phyloP scores from a whole-genome alignment of 257 asterid species.

The Fraxinus excelsior region DNA sequence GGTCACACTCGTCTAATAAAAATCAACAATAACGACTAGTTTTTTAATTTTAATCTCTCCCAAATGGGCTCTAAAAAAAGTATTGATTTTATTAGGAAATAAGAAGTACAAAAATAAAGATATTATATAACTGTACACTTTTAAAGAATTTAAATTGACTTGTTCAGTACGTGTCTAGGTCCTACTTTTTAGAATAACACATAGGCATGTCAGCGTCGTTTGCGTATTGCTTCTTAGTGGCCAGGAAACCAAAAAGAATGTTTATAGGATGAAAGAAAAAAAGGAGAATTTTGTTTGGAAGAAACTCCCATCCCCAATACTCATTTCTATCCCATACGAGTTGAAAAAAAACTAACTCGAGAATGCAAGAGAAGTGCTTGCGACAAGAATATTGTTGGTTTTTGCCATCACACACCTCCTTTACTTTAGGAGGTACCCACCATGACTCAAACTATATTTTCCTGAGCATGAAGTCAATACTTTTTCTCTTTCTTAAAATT shows the following conservation, averaged over 20 bases:
- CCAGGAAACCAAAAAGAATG: not conserved
- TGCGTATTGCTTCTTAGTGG: not conserved
- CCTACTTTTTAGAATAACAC: too few relatives aligned
- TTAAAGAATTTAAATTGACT: too few relatives aligned
- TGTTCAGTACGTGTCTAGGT: too few relatives aligned
- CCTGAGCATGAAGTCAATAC: slow-evolving; percentile 5
- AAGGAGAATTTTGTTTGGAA: not conserved
- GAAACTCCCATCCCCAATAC: not conserved
- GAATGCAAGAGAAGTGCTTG: not conserved
- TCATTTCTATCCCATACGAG: not conserved
- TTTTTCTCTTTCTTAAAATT: not conserved
- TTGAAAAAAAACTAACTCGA: not conserved
- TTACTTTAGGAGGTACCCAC: not conserved
- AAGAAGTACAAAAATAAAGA: not conserved
- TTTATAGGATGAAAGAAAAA: not conserved
- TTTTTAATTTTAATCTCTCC: too few relatives aligned
- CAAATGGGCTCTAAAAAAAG: too few relatives aligned
- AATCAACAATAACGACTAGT: too few relatives aligned
- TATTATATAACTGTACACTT: not conserved
- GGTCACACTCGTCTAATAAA: too few relatives aligned
- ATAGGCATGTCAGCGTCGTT: not conserved
- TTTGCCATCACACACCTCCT: not conserved
- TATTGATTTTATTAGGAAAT: not conserved
- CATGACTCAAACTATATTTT: not conserved
- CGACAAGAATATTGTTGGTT: not conserved